Evolutionary conservation across 495 filamentous ascomycete species (phyloP), one percentile per base, ranked within the genome.

Genomic region (Monascus purpureus): DNA sequence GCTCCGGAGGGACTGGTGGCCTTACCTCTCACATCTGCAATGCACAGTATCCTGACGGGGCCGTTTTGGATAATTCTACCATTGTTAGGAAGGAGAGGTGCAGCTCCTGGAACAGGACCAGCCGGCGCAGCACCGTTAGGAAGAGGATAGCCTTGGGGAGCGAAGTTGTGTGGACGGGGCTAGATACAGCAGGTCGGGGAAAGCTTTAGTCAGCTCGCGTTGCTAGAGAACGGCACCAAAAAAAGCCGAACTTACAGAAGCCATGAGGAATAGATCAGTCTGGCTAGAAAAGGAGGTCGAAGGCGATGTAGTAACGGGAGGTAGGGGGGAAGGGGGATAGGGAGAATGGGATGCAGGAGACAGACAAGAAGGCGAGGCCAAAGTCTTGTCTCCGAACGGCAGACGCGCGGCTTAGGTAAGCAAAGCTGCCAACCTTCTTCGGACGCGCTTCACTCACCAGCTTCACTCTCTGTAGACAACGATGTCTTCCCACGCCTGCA

Each of bases 21-120:
- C 65, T 32, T 72, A 95, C 90, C 92, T 80, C 92, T 73, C 42
- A 99, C 88, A 61, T 99, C 92, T 13, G 92, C 92, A 60, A 99
- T 79, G 59, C 92, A 96, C 34, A 99, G 68, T 31, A 99, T 76
- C 53, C 90, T 71, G 35, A 75, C 78, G 27, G 78, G 77, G 17
- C 82, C 86, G 29, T 73, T 80, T 57, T 96, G 84, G 45, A 94
- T 75, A 28, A 99, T 58, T 40, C 73, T 64, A 38, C 72, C 75
- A 55, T 74, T 77, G 57, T 75, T 81, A 30, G 67, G 75, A 37
- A 71, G 69, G 34, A 72, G 65, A 42, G 68, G 65, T 32, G 57
- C 58, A 34, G 62, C 59, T 37, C 64, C 64, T 39, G 68, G 63
- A 8, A 67, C 59, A 38, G 67, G 63, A 38, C 59, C 60, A 31